Base-by-base conservation (phyloP, 495 filamentous ascomycete species). In the Hamigera avellanea region DNA sequence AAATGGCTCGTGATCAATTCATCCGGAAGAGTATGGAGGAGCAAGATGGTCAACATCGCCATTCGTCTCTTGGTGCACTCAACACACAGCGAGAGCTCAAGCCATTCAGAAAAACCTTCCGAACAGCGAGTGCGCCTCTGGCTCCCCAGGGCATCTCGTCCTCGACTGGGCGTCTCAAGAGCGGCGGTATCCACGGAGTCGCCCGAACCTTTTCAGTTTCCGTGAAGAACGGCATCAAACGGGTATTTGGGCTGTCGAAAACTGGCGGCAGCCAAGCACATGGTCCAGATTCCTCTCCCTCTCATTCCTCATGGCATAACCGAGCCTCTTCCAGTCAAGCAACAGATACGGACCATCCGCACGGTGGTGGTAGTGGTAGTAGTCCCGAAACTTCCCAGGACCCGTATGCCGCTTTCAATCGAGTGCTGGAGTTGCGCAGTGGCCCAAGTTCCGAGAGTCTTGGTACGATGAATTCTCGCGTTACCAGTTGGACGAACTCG, bases 401-500 rank as follows among this genome's bases (percentile, higher is more conserved):
- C 19, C n/a, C n/a, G n/a, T 57, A 64, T 16, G 58, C 57, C 10
- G 32, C 64, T 8, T 62, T 62, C 43, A 66, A 35, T 44, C 66
- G 25, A 8, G 26, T 33, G 8, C 35, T 34, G 14, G 36, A 39
- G 2, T 40, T 49, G 5, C 32, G 43, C 16, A 38, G 32, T 19
- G 47, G 62, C 6, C 54, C 52, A 40, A 78, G 69, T 45, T 66
- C 59, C 18, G 55, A 51, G 35, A 73, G 54, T 42, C 36, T 67
- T 8, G 66, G 59, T 15, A 70, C 75, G 16, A 71, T 73, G 13
- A 70, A 60, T 33, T 86, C 82, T 36, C 68, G 80, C 12, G 70
- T 86, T 26, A 86, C 80, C 10, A 89, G 83, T 50, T 86, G 83
- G 84, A 69, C 72, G 3, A 70, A 79, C 45, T 88, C 74, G 2